Evolutionary conservation across 2,329 filamentous ascomycete species (phyloP), one percentile per base, ranked within the genome.

Genomic region (Hypoxylon sp.): DNA sequence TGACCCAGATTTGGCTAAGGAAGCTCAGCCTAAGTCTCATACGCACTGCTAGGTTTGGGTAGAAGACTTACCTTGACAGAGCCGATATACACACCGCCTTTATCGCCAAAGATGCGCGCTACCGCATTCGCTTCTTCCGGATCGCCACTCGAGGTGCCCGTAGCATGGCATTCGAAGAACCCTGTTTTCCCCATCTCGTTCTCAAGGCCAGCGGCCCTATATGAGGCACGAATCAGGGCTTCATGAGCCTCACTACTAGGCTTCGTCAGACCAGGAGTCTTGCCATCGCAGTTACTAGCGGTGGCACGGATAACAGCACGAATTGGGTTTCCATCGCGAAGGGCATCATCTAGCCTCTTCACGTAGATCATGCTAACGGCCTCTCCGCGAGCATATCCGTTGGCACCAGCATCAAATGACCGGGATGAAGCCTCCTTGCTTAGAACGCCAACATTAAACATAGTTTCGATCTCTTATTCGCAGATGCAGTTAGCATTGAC

Each of bases 281-380:
- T 52, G 3, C 50, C 50, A 21, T 17, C 31, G 27, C 50, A 37
- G 10, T 52, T 52, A 3, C 29, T 52, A 3, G 50, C 17, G 17
- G 50, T 52, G n/a, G 29, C 50, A 24, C 50, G 50, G 35, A 52
- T 52, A 7, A 52, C 27, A 24, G 50, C 78, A 2, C 76, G 73
- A 32, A 84, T 80, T 0, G 70, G 72, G 31, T 79, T 74, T 1
- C 82, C 55, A 7, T 74, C 65, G 1, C 52, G 44, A 2, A 69
- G n/a, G 0, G 72, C 72, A 53, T 52, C 57, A 24, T n/a, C 24
- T 13, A 61, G 29, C 13, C 35, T 24, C 46, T 66, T 66, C 11
- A 66, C 17, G 3, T 39, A 50, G 3, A 66, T 24, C 29, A 46
- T 46, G 5, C 39, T 52, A 15, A 64, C 32, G 13, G 61, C 72